Percentiles rank a stretch among this genome's conserved stretches.
These are phyloP conservation scores for Aspergillus leporis DNA, from an alignment of 495 filamentous ascomycete genomes.

Conservation along the genomic window DNA sequence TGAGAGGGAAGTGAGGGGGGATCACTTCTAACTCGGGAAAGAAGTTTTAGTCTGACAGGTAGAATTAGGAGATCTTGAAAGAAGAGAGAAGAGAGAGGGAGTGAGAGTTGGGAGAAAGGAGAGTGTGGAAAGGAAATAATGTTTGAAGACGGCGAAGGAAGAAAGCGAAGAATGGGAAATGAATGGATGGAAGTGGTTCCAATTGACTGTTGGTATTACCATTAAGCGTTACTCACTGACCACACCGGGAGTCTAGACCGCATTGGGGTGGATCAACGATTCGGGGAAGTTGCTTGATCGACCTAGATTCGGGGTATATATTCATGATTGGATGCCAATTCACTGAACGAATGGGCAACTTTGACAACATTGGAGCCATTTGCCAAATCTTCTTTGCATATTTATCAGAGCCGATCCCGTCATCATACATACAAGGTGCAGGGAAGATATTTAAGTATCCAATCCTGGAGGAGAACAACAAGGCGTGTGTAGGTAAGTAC, in stretches of 20 bases:
- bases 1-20: background rate
- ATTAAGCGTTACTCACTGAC: background rate
- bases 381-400: conserved; percentile 4
- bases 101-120: background rate
- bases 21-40: background rate
- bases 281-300: no score
- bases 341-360: background rate
- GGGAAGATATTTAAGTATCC: background rate
- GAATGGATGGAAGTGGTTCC: no score
- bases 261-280: background rate
- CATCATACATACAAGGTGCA: background rate
- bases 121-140: background rate
- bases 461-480: no score
- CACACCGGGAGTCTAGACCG: background rate
- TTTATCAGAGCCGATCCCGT: background rate
- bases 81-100: background rate
- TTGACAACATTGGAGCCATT: background rate
- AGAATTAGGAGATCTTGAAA: background rate
- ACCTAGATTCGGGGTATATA: no score
- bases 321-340: no score
- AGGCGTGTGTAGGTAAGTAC: no score
- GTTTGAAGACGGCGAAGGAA: background rate
- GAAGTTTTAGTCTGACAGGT: background rate
- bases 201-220: background rate
- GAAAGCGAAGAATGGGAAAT: background rate